phyloP scores from a whole-genome alignment of 1,284 basidiomycete species.

The Apiotrichum montevideense region DNA sequence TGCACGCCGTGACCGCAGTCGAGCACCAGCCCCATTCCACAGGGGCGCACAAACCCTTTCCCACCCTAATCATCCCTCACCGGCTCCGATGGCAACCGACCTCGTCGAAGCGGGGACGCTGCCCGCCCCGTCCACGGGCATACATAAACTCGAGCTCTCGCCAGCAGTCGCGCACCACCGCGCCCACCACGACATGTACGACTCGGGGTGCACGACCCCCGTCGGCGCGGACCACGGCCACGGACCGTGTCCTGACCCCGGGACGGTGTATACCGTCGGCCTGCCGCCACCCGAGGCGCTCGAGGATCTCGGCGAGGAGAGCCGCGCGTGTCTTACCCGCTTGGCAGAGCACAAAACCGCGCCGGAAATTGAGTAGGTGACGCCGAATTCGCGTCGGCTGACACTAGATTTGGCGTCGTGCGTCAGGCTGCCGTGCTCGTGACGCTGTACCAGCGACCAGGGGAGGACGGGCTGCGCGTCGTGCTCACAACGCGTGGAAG shows the following conservation, averaged over 20 bases:
- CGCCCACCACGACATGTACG: conserved; percentile 13
- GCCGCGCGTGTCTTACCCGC: conserved; percentile 17
- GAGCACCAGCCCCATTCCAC: neutral
- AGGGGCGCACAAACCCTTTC: neutral
- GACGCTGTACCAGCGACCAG: conserved; percentile 63
- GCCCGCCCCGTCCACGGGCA: no score
- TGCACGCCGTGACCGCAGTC: neutral
- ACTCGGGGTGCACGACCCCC: conserved; percentile 14
- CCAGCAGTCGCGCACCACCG: neutral
- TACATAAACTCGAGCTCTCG: no score
- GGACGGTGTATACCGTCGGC: conserved; percentile 1
- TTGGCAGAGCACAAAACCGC: conserved; percentile 14
- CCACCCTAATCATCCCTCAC: neutral
- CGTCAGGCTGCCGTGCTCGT: conserved; percentile 65
- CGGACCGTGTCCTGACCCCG: neutral
- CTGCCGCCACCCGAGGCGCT: conserved; percentile 9
- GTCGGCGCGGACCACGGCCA: neutral
- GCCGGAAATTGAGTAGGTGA: conserved; percentile 2
- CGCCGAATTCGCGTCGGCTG: neutral
- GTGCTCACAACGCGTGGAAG: conserved; percentile 78
- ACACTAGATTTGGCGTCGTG: conserved; percentile 34
- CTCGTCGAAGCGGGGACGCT: no score
- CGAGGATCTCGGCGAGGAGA: conserved; percentile 24
- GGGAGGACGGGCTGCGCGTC: conserved; percentile 56
- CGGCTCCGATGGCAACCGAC: no score